Base-by-base conservation (phyloP, 2,329 filamentous ascomycete species). In the Alternaria sp. region DNA sequence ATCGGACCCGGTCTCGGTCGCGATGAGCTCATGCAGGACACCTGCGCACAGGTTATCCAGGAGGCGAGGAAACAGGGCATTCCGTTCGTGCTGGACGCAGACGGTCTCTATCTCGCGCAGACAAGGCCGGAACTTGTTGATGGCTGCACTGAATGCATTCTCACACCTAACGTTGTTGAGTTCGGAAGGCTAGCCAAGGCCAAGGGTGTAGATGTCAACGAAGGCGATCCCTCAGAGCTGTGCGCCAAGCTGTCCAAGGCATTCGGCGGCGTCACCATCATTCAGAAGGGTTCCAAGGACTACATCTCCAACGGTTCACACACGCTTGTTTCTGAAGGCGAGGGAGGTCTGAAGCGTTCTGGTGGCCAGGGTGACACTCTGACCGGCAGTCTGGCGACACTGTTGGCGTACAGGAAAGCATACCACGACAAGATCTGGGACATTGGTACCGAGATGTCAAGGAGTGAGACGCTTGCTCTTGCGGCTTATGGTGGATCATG, bases 361-460 rank as follows among this genome's bases (percentile, higher is more conserved):
- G 95, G 94, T 46, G 95, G 95, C 0, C 95, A 99, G 79, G 95
- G 95, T 2, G 95, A 99, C 79, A 98, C 95, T 4, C 81, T 99
- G 65, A 98, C 95, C 0, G 95, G 95, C 1, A 88, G 88, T 33
- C 81, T 99, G 65, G 95, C 91, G 1, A 98, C 95, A 3, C 87
- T 99, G 66, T 79, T 98, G 63, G 93, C 87, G 1, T 99, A 94
- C 88, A 85, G 94, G 60, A 89, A 88, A 75, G 92, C 92, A 23
- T 99, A 99, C 77, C 82, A 92, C 53, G 91, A 97, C 57, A 83
- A 84, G 28, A 78, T 97, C 4, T 98, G 94, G 94, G 88, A 84
- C 24, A 81, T 83, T 65, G 81, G 80, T 10, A 77, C 78, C 24
- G 79, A 82, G 58, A 81, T 93, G 80, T 82, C 80, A 13, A 78